Evolutionary conservation across 192 early-diverging fungal genomes (phyloP).

Genomic region (Backusella westeae): DNA sequence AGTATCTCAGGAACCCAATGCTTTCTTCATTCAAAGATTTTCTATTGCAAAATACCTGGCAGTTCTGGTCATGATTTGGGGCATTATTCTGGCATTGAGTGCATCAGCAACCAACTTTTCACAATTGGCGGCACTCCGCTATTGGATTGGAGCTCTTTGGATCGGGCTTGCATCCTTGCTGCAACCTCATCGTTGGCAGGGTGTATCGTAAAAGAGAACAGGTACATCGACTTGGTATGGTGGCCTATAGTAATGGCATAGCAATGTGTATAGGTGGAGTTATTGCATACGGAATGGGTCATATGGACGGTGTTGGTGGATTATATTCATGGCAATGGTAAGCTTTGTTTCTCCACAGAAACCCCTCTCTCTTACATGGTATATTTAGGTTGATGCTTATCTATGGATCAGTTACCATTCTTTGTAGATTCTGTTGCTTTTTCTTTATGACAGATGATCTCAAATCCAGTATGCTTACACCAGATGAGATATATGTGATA

Average conservation of each 20-base stretch:
- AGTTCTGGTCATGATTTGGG: constrained; percentile 16
- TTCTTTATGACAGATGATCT: constrained; percentile 21
- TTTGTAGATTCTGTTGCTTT: constrained; percentile 16
- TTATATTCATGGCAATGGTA: constrained; percentile 29
- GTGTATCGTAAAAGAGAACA: constrained; percentile 23
- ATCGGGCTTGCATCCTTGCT: constrained; percentile 16
- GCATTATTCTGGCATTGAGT: constrained; percentile 14
- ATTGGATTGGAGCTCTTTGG: constrained; percentile 26
- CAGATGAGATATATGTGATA: neutral
- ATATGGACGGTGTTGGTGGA: constrained; percentile 9
- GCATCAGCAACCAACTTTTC: constrained; percentile 11
- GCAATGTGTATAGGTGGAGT: constrained; percentile 18
- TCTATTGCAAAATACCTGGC: constrained; percentile 5
- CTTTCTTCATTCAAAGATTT: constrained; percentile 19
- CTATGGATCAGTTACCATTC: constrained; percentile 11
- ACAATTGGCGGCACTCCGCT: constrained; percentile 12
- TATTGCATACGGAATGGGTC: too few species aligned
- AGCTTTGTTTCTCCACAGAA: neutral
- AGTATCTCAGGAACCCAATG: constrained; percentile 13
- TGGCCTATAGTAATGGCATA: constrained; percentile 14
- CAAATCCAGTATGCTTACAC: neutral
- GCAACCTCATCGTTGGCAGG: constrained; percentile 3
- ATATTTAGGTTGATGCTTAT: constrained; percentile 19
- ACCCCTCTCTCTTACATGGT: too few species aligned
- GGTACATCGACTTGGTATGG: neutral